Evolutionary conservation across 148 eudicot species (phyloP).

Genomic region (Oxyria digyna): DNA sequence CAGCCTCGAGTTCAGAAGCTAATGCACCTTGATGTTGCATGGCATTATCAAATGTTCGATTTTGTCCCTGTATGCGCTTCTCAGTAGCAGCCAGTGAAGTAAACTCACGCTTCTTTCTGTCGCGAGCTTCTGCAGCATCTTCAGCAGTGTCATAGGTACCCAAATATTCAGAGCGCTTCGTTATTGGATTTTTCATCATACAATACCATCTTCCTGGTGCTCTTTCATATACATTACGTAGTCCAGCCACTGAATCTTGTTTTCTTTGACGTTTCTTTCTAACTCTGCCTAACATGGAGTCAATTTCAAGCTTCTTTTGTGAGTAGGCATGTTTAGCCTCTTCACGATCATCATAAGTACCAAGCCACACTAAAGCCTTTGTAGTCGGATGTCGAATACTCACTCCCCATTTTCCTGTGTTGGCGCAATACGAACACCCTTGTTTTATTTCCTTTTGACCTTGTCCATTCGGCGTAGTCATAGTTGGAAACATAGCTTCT

Average conservation of each 20-base stretch:
- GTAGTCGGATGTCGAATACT: constrained; percentile 8
- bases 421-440: not conserved
- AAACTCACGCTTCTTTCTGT: constrained; percentile 6
- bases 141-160: constrained; percentile 11
- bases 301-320: constrained; percentile 11
- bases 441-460: not conserved
- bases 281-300: not conserved
- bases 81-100: not conserved
- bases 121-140: constrained; percentile 11
- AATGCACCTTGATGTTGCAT: not conserved
- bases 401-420: not conserved
- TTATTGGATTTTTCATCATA: not conserved
- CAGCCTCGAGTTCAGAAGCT: not conserved
- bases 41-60: too few relatives aligned
- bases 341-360: constrained; percentile 11
- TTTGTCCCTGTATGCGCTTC: too few relatives aligned
- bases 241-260: not conserved
- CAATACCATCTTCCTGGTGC: not conserved
- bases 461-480: not conserved
- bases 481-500: not conserved
- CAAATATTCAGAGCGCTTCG: not conserved
- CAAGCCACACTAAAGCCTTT: constrained; percentile 14
- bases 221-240: not conserved
- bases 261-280: not conserved
- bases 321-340: constrained; percentile 19